These are phyloP conservation scores for Cryptococcus sp. DNA, from an alignment of 1,284 basidiomycete genomes.

Conservation along the genomic window DNA sequence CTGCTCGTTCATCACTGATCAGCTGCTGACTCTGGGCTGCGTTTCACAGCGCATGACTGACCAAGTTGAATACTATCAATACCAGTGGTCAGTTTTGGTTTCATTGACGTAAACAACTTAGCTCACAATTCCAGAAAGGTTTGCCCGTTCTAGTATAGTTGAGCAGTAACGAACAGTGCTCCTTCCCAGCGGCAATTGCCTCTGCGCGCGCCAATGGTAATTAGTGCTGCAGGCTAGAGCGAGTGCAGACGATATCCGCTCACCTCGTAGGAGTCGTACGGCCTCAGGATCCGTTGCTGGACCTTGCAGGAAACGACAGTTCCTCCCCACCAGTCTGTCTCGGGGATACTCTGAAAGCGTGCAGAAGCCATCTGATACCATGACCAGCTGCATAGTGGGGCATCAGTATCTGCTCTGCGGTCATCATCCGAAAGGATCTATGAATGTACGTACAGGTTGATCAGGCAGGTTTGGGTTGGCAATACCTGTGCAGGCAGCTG, in stretches of 20 bases:
- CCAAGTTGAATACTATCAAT: conserved; percentile 21
- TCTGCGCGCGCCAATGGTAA: background rate
- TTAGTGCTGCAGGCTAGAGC: too few relatives aligned
- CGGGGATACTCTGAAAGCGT: conserved; percentile 25
- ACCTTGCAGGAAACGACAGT: conserved; percentile 29
- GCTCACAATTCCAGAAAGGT: conserved; percentile 29
- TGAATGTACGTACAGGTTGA: conserved; percentile 15
- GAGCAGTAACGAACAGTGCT: conserved; percentile 23
- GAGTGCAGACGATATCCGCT: background rate
- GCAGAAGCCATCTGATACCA: conserved; percentile 28
- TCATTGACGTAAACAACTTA: background rate
- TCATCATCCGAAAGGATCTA: background rate
- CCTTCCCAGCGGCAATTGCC: conserved; percentile 18
- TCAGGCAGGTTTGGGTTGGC: conserved; percentile 27
- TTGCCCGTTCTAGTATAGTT: conserved; percentile 25
- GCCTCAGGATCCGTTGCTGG: conserved; percentile 18
- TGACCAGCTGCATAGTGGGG: conserved; percentile 12
- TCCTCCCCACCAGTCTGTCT: conserved; percentile 21
- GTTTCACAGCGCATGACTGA: background rate
- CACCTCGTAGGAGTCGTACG: conserved; percentile 19
- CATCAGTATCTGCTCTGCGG: background rate
- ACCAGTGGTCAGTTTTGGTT: background rate
- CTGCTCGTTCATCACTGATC: background rate
- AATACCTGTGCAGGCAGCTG: conserved; percentile 12
- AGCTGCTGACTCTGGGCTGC: background rate